These are phyloP conservation scores for Thielaviopsis euricoi DNA, from an alignment of 2,329 filamentous ascomycete genomes.

Conservation along the genomic window DNA sequence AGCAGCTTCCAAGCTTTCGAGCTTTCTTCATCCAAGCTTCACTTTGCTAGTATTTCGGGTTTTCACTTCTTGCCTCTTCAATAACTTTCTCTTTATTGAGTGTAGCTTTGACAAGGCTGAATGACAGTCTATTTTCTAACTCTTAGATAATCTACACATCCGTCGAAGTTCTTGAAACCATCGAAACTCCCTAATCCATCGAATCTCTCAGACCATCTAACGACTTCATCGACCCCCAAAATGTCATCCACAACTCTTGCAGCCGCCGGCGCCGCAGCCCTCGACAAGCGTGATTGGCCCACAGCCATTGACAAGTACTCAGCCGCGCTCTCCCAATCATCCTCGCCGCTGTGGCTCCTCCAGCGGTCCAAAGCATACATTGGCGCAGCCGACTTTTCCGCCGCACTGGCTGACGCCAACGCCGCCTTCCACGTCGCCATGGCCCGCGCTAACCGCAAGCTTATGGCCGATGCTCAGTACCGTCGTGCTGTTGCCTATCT, in stretches of 20 bases:
- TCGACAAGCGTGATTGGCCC: constrained; percentile 45
- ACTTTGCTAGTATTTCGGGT: neutral
- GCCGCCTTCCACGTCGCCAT: constrained; percentile 43
- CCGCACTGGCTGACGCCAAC: constrained; percentile 55
- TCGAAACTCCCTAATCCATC: too few relatives aligned
- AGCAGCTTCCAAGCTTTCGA: constrained; percentile 2
- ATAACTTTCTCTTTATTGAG: too few relatives aligned
- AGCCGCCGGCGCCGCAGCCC: constrained; percentile 46
- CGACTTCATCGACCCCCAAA: constrained; percentile 3
- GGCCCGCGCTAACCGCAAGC: constrained; percentile 54
- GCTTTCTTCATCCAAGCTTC: neutral
- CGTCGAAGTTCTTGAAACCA: too few relatives aligned
- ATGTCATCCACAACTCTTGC: constrained; percentile 39
- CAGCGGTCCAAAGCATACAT: constrained; percentile 67
- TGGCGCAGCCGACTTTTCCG: constrained; percentile 40
- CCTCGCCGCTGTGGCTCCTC: constrained; percentile 63
- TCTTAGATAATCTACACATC: too few relatives aligned
- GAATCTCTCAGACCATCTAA: too few relatives aligned
- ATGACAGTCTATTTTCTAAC: too few relatives aligned
- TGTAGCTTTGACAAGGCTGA: neutral
- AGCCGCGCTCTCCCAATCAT: constrained; percentile 45
- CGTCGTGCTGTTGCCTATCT: constrained; percentile 61
- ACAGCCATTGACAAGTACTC: constrained; percentile 54
- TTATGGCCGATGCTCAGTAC: constrained; percentile 68
- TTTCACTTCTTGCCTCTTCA: neutral